Conservation (phyloP, 768 basidiomycete species). For the Lactarius vividus region DNA sequence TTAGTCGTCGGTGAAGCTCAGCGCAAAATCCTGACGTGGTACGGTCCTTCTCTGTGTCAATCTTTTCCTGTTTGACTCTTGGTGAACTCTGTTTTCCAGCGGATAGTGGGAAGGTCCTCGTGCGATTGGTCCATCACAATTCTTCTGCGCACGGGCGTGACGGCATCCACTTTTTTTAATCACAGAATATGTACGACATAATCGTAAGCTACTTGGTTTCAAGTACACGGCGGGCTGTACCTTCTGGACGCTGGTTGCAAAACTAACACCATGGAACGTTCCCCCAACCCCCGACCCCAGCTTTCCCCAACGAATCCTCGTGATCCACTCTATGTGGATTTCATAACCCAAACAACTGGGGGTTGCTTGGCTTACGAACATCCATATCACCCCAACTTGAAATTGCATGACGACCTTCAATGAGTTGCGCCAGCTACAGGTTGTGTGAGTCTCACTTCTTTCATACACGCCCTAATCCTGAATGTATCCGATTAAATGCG, state of each 20-base stretch:
- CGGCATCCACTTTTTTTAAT: constrained; percentile 55
- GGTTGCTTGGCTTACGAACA: constrained; percentile 31
- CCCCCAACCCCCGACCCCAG: too few relatives aligned
- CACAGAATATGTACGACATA: constrained; percentile 44
- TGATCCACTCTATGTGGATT: constrained; percentile 30
- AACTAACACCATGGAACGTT: constrained; percentile 59
- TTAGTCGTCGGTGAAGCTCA: constrained; percentile 50
- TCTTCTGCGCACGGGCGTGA: constrained; percentile 46
- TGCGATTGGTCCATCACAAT: constrained; percentile 41
- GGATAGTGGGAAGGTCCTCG: constrained; percentile 45
- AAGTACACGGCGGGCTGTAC: constrained; percentile 57
- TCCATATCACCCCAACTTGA: constrained; percentile 52
- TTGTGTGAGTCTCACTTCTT: constrained; percentile 26
- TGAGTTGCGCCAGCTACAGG: constrained; percentile 36
- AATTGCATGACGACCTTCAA: constrained; percentile 44
- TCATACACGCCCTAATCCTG: background rate
- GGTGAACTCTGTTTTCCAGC: constrained; percentile 31
- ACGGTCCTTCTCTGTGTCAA: constrained; percentile 12
- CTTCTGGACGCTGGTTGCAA: constrained; percentile 60
- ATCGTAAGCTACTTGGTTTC: constrained; percentile 45
- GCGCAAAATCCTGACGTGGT: constrained; percentile 36
- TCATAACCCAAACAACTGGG: constrained; percentile 42
- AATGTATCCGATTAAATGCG: background rate
- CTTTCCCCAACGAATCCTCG: background rate
- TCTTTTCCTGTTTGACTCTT: background rate